Evolutionary conservation across 768 basidiomycete genomes (phyloP).

Genomic region (Fomitopsis pulvina): DNA sequence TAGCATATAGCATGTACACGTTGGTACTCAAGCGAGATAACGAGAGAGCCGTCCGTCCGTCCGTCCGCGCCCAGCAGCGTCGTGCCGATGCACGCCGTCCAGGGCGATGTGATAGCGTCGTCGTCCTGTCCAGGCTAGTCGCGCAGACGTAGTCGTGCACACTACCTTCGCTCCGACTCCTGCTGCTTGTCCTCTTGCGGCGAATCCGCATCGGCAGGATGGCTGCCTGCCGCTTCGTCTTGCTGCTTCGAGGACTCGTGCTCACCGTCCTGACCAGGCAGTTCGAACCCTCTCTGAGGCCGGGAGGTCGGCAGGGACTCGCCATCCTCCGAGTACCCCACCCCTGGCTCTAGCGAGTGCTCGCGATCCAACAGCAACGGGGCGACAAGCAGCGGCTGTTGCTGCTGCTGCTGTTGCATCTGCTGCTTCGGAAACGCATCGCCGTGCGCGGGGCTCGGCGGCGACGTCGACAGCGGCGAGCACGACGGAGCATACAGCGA

Average conservation of each 20-base stretch:
- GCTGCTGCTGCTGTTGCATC: too few species aligned
- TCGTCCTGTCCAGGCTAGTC: too few species aligned
- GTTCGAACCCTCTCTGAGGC: background rate
- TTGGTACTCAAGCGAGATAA: background rate
- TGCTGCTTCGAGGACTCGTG: too few species aligned
- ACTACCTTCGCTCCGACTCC: too few species aligned
- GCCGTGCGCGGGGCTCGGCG: constrained; percentile 20
- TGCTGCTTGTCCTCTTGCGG: too few species aligned
- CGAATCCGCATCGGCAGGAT: too few species aligned
- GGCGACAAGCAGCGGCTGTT: background rate
- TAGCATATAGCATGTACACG: too few species aligned
- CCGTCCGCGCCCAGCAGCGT: background rate
- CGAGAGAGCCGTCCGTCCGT: background rate
- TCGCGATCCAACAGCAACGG: background rate
- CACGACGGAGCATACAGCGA: constrained; percentile 29
- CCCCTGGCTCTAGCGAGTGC: background rate
- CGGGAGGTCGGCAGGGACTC: background rate
- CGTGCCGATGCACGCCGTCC: background rate
- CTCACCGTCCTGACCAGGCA: too few species aligned
- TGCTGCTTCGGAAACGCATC: background rate
- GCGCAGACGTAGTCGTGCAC: too few species aligned
- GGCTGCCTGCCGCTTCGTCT: too few species aligned
- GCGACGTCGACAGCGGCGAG: constrained; percentile 25
- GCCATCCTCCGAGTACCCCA: background rate
- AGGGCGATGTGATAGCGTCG: too few species aligned